These are phyloP conservation scores for Chenopodium quinoa DNA, from an alignment of 148 eudicot genomes.

Conservation along the genomic window DNA sequence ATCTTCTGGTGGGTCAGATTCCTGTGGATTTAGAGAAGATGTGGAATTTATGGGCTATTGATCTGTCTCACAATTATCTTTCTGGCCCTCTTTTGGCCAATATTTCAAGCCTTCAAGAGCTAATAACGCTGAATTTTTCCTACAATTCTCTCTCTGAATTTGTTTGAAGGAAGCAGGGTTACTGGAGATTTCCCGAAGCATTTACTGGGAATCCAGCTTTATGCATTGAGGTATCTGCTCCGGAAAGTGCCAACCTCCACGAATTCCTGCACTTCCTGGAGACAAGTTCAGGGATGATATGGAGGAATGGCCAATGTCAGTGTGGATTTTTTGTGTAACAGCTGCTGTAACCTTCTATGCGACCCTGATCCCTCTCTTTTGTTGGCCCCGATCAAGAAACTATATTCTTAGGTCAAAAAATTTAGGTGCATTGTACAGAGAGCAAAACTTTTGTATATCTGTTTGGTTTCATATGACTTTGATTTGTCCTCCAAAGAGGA, in stretches of 20 bases:
- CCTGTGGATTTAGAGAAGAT: slow-evolving; percentile 56
- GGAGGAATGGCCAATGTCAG: slow-evolving; percentile 60
- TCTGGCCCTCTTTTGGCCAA: slow-evolving; percentile 68
- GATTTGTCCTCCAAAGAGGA: slow-evolving; percentile 1
- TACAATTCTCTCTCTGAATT: slow-evolving; percentile 71
- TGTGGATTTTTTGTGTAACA: slow-evolving; percentile 69
- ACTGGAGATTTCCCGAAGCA: slow-evolving; percentile 77
- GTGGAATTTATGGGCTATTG: slow-evolving; percentile 65
- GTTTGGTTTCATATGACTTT: slow-evolving; percentile 8
- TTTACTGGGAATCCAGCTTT: slow-evolving; percentile 76
- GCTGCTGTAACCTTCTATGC: slow-evolving; percentile 71
- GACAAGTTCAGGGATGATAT: slow-evolving; percentile 46
- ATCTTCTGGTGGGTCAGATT: slow-evolving; percentile 64
- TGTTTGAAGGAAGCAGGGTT: slow-evolving; percentile 55
- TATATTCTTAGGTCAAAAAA: slow-evolving; percentile 59
- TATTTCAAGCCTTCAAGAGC: slow-evolving; percentile 60
- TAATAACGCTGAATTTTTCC: slow-evolving; percentile 61
- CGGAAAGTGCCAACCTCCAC: slow-evolving; percentile 51
- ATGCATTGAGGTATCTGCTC: slow-evolving; percentile 60
- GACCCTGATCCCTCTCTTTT: slow-evolving; percentile 60
- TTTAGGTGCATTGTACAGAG: slow-evolving; percentile 41
- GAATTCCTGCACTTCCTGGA: slow-evolving; percentile 44
- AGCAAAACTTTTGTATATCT: slow-evolving; percentile 28
- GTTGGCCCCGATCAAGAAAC: slow-evolving; percentile 58
- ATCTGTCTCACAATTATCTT: slow-evolving; percentile 79